Base-by-base conservation (phyloP, 108 stramenopile species). In the Fistulifera solaris region DNA sequence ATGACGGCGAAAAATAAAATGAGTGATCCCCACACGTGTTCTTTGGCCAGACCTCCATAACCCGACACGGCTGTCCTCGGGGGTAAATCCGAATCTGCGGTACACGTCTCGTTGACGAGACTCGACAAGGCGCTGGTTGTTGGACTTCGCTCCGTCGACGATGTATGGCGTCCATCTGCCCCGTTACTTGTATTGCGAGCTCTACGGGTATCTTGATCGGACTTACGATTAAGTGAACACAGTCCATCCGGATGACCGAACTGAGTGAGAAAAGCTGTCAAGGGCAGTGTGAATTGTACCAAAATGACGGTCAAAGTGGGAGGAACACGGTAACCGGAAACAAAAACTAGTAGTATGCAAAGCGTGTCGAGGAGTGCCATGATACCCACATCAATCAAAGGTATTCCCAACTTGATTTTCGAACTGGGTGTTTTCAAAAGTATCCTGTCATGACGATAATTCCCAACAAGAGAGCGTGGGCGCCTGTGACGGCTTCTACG, bases 321-420 rank as follows among this genome's bases (percentile, higher is more conserved):
- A 22, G 85, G 65, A 2, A 91, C 85, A 62, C 87, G 81, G 13
- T 67, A 66, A 4, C 89, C 89, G 38, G 78, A 79, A 16, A 87
- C 66, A 38, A 85, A 76, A 10, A 82, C 77, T 35, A 91, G 58
- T 8, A 87, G 54, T 44, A 91, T 60, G 48, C 82, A 77, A 5
- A 83, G 61, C 13, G 85, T 81, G 57, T 91, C 89, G 26, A 91
- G 48, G 12, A 91, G 55, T n/a, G 85, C 85, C 85, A 91, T 91
- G 38, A 81, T 49, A 22, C 77, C 84, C 17, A 86, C 73, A 58
- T 90, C 88, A 8, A 81, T 70, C 15, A 83, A 27, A 11, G 88
- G 84, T 40, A 90, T 70, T 3, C 81, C 81, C 54, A 77, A 61
- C 50, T 51, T 51, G 4, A 51, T 51, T 23, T 27, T 51, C 21